Conservation (phyloP, 169 alveolate genomes). For the Theileria orientalis region DNA sequence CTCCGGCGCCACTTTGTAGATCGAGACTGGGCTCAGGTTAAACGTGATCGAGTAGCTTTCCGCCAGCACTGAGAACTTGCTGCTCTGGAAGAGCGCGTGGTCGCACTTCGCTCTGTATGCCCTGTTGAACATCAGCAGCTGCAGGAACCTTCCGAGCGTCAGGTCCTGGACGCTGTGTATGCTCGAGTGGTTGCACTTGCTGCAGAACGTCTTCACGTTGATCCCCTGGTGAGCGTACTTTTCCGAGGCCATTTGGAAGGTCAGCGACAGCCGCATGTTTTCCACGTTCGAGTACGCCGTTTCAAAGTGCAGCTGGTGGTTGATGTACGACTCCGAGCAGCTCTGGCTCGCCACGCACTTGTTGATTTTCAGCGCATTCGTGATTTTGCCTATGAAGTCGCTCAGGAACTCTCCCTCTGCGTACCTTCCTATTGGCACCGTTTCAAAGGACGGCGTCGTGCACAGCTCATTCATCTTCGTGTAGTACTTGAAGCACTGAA, state of each 20-base stretch:
- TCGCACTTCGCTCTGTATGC: conserved; percentile 36
- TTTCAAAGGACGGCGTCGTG: conserved; percentile 5
- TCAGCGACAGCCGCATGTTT: conserved; percentile 20
- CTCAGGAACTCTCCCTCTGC: conserved; percentile 28
- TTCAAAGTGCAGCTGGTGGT: conserved; percentile 52
- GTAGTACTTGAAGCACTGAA: conserved; percentile 39
- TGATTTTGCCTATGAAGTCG: conserved; percentile 21
- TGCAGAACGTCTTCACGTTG: conserved; percentile 18
- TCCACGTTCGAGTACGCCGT: conserved; percentile 6
- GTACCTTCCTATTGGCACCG: conserved; percentile 36
- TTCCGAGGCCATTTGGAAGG: conserved; percentile 1
- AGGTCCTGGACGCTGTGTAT: conserved; percentile 16
- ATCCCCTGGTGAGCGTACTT: background rate
- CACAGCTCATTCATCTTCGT: conserved; percentile 46
- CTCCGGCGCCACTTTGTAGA: conserved; percentile 25
- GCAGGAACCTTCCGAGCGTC: conserved; percentile 55
- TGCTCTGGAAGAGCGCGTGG: conserved; percentile 23
- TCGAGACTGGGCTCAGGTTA: conserved; percentile 13
- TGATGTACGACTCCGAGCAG: conserved; percentile 36
- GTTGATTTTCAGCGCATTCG: conserved; percentile 1
- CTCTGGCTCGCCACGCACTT: conserved; percentile 25
- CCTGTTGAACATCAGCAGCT: conserved; percentile 33
- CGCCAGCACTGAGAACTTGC: conserved; percentile 12
- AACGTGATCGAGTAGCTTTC: conserved; percentile 19
- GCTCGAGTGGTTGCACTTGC: conserved; percentile 4